Conservation (phyloP, 768 basidiomycete genomes). For the Gloeopeniophorella convolvens region DNA sequence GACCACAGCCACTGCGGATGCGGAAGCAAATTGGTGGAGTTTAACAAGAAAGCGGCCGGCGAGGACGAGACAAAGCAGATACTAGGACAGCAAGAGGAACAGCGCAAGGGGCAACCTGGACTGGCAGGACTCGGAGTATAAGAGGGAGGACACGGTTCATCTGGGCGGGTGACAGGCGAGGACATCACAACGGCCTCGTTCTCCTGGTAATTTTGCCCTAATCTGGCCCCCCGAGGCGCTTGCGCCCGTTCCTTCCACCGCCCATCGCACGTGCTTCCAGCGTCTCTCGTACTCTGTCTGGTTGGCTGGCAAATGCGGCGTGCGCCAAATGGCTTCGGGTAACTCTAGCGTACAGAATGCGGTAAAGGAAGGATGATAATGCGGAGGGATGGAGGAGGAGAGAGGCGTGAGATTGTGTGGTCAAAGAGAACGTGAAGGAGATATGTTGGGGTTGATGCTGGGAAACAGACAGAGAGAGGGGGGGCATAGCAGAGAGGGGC, state of each 20-base stretch:
- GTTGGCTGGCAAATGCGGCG: not conserved
- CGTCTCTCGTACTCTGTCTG: not conserved
- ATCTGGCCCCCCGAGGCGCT: not conserved
- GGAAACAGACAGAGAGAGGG: slow-evolving; percentile 2
- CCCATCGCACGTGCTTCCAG: too few species aligned
- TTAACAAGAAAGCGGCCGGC: too few species aligned
- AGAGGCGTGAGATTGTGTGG: slow-evolving; percentile 3
- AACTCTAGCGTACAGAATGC: slow-evolving; percentile 20
- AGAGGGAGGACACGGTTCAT: not conserved
- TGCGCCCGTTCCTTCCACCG: too few species aligned
- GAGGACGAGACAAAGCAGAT: too few species aligned
- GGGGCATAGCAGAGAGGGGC: slow-evolving; percentile 8
- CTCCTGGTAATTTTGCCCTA: not conserved
- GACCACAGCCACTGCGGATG: too few species aligned
- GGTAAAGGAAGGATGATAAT: slow-evolving; percentile 9
- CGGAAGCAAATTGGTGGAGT: too few species aligned
- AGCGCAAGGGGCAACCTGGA: not conserved
- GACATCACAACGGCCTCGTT: not conserved
- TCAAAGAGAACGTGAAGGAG: slow-evolving; percentile 3
- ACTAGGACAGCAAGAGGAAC: not conserved
- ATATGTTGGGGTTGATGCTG: slow-evolving; percentile 3
- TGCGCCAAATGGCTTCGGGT: slow-evolving; percentile 9
- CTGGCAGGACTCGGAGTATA: not conserved
- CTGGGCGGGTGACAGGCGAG: not conserved
- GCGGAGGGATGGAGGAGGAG: slow-evolving; percentile 3